These are phyloP conservation scores for Hordeum pubiflorum DNA, from an alignment of 202 grass and related monocot species.

Conservation along the genomic window DNA sequence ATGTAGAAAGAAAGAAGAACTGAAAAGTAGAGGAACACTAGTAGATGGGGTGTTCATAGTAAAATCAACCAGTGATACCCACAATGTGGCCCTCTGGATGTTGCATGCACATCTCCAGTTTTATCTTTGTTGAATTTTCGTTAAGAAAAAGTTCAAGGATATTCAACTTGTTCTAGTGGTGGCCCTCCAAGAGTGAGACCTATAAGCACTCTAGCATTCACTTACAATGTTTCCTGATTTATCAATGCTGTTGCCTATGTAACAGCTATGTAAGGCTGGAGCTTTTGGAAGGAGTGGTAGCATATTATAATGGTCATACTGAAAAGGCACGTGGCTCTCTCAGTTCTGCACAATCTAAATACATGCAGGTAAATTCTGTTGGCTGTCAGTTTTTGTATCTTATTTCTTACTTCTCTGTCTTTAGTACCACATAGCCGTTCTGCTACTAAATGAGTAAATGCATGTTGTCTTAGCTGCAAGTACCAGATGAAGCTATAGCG, in stretches of 20 bases:
- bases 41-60: neutral
- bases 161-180: neutral
- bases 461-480: constrained; percentile 66
- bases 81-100: neutral
- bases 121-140: neutral
- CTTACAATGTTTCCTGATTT: constrained; percentile 4
- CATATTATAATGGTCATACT: constrained; percentile 72
- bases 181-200: neutral
- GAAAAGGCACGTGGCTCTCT: constrained; percentile 56
- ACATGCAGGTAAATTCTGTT: constrained; percentile 56
- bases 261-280: constrained; percentile 91
- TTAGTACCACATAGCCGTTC: neutral
- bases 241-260: neutral
- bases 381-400: neutral
- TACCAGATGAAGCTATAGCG: constrained; percentile 87
- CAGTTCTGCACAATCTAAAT: constrained; percentile 79
- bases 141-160: neutral
- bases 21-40: neutral
- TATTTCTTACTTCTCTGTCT: neutral
- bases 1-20: neutral
- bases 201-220: constrained; percentile 4
- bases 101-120: neutral
- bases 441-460: constrained; percentile 14
- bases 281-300: constrained; percentile 94
- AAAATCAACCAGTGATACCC: neutral